Percentiles rank a stretch among this genome's conserved stretches.
Evolutionary conservation across 371 early-diverging fungal genomes (phyloP).

Genomic region (Nematocida sp.): DNA sequence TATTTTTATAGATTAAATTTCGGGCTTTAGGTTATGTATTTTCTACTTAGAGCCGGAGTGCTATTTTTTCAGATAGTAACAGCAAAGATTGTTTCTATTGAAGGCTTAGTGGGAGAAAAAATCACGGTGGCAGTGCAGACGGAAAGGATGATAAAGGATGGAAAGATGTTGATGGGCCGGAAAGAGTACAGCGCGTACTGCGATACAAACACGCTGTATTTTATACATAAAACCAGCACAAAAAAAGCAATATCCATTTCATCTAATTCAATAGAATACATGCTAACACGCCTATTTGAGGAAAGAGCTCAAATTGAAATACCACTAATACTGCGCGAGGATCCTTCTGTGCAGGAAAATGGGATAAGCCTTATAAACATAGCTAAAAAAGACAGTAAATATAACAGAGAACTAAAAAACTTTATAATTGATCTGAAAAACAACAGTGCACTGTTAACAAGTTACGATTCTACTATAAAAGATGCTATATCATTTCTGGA

Average conservation of each 20-base stretch:
- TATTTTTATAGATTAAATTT: constrained; percentile 17
- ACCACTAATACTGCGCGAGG: no score
- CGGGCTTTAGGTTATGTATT: background rate
- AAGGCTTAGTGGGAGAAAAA: background rate
- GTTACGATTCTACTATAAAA: background rate
- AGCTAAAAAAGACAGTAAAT: no score
- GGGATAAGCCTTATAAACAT: no score
- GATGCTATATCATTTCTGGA: background rate
- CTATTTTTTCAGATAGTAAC: background rate
- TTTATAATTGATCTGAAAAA: no score
- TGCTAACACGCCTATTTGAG: no score
- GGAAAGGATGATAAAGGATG: background rate
- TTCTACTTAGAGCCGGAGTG: background rate
- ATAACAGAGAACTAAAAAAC: no score
- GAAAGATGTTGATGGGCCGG: background rate
- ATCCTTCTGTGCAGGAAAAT: no score
- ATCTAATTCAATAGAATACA: background rate
- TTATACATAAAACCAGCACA: background rate
- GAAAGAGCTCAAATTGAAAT: no score
- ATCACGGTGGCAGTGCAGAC: background rate
- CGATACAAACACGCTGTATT: background rate
- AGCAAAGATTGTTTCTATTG: background rate
- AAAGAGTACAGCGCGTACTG: background rate
- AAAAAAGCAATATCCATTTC: background rate
- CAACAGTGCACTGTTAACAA: background rate